A percentile compares a stretch with the other conserved stretches of the same genome.
Conservation (phyloP, 2,329 filamentous ascomycete genomes). For the Colletotrichum chlorophyti region DNA sequence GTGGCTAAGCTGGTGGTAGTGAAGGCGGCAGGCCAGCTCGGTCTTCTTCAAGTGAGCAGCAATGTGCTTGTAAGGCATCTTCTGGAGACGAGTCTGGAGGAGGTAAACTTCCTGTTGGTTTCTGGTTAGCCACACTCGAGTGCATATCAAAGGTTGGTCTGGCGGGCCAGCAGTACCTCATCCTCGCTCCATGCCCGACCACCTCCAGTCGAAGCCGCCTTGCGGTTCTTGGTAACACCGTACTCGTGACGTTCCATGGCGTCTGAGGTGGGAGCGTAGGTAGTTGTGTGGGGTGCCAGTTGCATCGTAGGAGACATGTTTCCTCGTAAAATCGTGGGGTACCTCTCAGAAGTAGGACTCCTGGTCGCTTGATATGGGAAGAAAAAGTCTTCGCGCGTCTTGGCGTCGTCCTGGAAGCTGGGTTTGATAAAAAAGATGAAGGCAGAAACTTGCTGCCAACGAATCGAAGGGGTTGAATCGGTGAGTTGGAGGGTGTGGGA, state of each 20-base stretch:
- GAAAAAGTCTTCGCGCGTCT: constrained; percentile 19
- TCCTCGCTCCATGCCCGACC: constrained; percentile 86
- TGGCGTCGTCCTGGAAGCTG: constrained; percentile 24
- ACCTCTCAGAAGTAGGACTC: constrained; percentile 26
- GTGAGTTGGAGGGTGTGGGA: constrained; percentile 1
- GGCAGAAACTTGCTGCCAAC: constrained; percentile 26
- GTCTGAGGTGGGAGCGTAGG: constrained; percentile 60
- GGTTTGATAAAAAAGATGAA: constrained; percentile 18
- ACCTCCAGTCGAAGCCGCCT: constrained; percentile 73
- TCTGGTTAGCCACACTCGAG: constrained; percentile 12
- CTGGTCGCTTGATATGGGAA: constrained; percentile 9
- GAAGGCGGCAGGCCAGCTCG: constrained; percentile 84
- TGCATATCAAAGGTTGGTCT: too few species aligned
- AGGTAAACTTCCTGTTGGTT: constrained; percentile 79
- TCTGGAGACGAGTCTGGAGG: constrained; percentile 82
- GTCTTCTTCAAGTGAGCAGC: constrained; percentile 86
- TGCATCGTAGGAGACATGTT: constrained; percentile 60
- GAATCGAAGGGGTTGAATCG: constrained; percentile 26
- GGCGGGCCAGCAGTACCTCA: too few species aligned
- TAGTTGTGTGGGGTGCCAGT: constrained; percentile 49
- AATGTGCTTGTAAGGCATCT: constrained; percentile 93
- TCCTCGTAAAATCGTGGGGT: constrained; percentile 33
- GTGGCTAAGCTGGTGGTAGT: constrained; percentile 86
- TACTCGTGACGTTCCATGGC: constrained; percentile 64
- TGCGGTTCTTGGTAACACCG: constrained; percentile 69